These are phyloP conservation scores for Macaranga tanarius DNA, from an alignment of 441 rosid species.

Conservation along the genomic window DNA sequence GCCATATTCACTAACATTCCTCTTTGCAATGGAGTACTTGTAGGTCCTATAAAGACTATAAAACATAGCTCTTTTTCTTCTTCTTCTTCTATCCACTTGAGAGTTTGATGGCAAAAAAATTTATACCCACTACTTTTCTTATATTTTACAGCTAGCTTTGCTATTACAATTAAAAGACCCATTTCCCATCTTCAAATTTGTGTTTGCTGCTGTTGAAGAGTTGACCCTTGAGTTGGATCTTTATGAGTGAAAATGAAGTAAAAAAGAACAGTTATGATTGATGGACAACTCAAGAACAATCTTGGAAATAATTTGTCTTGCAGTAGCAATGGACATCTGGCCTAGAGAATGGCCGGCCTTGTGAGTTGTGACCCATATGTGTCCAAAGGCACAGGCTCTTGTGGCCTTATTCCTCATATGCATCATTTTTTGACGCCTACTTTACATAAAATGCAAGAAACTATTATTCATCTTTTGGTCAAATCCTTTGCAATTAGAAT, in stretches of 20 bases:
- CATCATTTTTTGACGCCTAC: too few relatives aligned
- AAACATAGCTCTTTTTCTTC: background rate
- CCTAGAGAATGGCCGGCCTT: too few relatives aligned
- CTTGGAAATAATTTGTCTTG: background rate
- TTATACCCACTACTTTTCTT: conserved; percentile 27
- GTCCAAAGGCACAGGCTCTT: too few relatives aligned
- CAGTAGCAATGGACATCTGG: too few relatives aligned
- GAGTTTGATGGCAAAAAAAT: conserved; percentile 9
- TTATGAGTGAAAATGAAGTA: background rate
- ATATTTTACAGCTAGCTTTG: background rate
- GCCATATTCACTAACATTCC: background rate
- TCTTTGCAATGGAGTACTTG: conserved; percentile 9
- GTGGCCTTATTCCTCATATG: too few relatives aligned
- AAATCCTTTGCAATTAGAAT: too few relatives aligned
- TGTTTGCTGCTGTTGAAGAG: conserved; percentile 3
- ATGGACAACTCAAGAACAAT: background rate
- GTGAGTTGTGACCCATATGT: too few relatives aligned
- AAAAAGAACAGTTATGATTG: too few relatives aligned
- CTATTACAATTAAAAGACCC: conserved; percentile 1
- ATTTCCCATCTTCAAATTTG: conserved; percentile 1
- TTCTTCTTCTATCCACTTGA: conserved; percentile 11
- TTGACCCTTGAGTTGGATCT: conserved; percentile 24
- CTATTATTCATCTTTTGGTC: too few relatives aligned
- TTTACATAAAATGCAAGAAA: too few relatives aligned
- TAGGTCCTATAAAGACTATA: background rate